A percentile compares a stretch with the other conserved stretches of the same genome.
These are phyloP conservation scores for Diplodia sapinea DNA, from an alignment of 2,329 filamentous ascomycete genomes.

Conservation along the genomic window DNA sequence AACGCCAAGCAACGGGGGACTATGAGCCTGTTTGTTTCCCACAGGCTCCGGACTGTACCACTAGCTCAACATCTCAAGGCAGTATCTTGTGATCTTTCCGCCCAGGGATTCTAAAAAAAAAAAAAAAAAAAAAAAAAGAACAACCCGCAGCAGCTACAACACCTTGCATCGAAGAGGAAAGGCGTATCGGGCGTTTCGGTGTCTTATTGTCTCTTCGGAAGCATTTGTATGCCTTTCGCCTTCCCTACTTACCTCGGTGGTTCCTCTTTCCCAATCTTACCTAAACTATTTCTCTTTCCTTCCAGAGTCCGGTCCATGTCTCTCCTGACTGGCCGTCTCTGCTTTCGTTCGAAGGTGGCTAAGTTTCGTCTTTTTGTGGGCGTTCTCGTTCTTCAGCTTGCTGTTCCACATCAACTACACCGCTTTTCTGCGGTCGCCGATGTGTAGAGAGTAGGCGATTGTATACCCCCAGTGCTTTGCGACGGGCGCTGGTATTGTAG, in stretches of 20 bases:
- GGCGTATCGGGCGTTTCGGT: slow-evolving; percentile 5
- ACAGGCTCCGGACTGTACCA: slow-evolving; percentile 13
- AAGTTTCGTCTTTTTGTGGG: not conserved
- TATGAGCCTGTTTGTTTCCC: slow-evolving; percentile 5
- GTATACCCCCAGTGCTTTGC: not conserved
- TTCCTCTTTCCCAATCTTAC: not conserved
- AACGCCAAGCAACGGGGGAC: not conserved
- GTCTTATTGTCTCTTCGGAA: not conserved
- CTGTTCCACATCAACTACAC: not conserved
- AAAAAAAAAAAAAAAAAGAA: too few relatives aligned
- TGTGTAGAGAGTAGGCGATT: not conserved
- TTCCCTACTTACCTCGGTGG: too few relatives aligned
- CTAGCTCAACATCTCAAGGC: not conserved
- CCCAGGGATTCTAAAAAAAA: too few relatives aligned
- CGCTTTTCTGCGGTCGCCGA: not conserved
- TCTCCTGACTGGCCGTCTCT: not conserved
- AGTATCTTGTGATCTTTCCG: not conserved
- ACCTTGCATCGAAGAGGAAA: not conserved
- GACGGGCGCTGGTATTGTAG: not conserved
- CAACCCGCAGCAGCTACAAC: not conserved
- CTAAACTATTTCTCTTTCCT: not conserved
- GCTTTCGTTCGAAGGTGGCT: not conserved
- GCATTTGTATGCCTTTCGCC: not conserved
- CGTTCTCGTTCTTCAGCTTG: not conserved
- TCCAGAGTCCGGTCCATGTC: not conserved